Conservation (phyloP, 345 rosid genomes). For the Bruguiera sexangula region DNA sequence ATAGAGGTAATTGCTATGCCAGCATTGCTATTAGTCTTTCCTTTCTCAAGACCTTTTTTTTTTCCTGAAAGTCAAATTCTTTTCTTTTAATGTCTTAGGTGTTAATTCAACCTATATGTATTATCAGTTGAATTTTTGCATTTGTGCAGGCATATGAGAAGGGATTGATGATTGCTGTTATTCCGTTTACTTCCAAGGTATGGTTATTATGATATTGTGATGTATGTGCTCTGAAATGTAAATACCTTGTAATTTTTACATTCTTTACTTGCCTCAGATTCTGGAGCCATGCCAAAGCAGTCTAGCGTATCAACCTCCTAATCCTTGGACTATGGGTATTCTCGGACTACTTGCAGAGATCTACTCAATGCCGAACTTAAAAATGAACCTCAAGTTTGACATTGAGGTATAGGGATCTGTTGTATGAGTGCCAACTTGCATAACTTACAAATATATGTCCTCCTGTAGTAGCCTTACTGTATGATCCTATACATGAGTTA, state of each 20-base stretch:
- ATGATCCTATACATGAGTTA: neutral
- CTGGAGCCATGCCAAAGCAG: conserved; percentile 95
- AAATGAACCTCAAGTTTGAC: conserved; percentile 98
- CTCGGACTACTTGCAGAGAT: conserved; percentile 91
- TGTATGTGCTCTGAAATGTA: conserved; percentile 9
- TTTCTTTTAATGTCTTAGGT: neutral
- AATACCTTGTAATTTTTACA: conserved; percentile 9
- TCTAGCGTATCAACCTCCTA: conserved; percentile 94
- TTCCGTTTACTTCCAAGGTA: conserved; percentile 99
- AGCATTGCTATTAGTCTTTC: neutral
- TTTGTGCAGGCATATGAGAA: conserved; percentile 86
- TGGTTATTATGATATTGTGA: neutral
- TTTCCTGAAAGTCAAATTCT: neutral
- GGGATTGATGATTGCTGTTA: conserved; percentile 98
- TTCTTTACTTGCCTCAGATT: conserved; percentile 41
- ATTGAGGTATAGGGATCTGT: conserved; percentile 61
- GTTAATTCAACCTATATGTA: neutral
- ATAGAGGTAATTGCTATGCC: conserved; percentile 56
- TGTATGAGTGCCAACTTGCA: neutral
- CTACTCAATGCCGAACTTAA: conserved; percentile 91
- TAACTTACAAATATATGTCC: no score
- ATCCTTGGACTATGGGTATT: conserved; percentile 99
- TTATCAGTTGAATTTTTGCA: conserved; percentile 2
- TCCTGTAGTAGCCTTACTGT: neutral
- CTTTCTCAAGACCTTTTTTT: neutral